phyloP scores from a whole-genome alignment of 2,329 filamentous ascomycete species.

The Aureobasidium mangrovei region DNA sequence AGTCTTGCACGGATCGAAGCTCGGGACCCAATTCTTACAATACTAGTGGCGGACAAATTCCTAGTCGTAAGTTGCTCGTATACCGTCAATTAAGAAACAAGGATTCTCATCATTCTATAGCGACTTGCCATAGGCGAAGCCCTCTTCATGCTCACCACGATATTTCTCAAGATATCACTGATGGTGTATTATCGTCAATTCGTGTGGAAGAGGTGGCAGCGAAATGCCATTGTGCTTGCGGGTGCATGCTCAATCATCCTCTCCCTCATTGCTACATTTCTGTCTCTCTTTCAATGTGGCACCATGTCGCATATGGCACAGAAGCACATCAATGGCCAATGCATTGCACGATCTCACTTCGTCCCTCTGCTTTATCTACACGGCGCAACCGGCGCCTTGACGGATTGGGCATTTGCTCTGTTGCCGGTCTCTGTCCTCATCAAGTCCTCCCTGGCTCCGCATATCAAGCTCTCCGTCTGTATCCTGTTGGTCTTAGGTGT shows the following conservation, averaged over 20 bases:
- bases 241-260: constrained; percentile 24
- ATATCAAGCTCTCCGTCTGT: constrained; percentile 33
- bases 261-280: constrained; percentile 26
- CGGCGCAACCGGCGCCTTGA: constrained; percentile 28
- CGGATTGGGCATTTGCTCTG: constrained; percentile 29
- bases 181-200: constrained; percentile 38
- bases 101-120: neutral
- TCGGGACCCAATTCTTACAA: neutral
- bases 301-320: constrained; percentile 19
- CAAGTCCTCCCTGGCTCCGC: constrained; percentile 32
- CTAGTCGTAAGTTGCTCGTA: neutral
- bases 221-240: constrained; percentile 21
- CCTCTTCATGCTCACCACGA: constrained; percentile 33
- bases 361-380: constrained; percentile 20
- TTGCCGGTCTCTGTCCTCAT: constrained; percentile 34
- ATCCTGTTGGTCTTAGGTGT: constrained; percentile 33
- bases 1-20: neutral
- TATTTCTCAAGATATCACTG: constrained; percentile 37
- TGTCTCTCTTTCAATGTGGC: constrained; percentile 29
- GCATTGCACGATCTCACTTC: constrained; percentile 19
- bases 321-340: constrained; percentile 16
- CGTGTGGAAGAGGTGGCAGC: constrained; percentile 32
- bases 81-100: neutral
- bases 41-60: neutral
- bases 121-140: neutral